These are phyloP conservation scores for Candida albicans DNA, from an alignment of 1,139 yeast genomes.

Conservation along the genomic window DNA sequence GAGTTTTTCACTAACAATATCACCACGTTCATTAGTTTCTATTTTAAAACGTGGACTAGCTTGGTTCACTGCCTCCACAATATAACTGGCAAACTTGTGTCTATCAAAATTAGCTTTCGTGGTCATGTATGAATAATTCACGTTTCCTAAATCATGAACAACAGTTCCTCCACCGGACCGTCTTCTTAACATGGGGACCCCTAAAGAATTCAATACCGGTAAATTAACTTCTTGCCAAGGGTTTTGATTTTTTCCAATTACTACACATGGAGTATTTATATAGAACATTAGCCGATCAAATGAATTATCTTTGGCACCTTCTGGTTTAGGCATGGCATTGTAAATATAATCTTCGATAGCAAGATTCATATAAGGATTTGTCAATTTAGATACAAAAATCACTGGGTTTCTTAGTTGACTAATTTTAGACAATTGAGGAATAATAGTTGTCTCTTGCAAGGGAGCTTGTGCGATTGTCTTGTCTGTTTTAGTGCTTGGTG, in stretches of 20 bases:
- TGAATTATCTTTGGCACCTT: constrained; percentile 11
- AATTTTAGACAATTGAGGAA: constrained; percentile 13
- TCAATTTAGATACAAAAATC: constrained; percentile 46
- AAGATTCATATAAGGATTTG: constrained; percentile 72
- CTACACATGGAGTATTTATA: constrained; percentile 79
- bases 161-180: constrained; percentile 97
- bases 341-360: constrained; percentile 84
- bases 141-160: constrained; percentile 91
- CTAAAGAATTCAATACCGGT: constrained; percentile 50
- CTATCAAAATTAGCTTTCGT: constrained; percentile 67
- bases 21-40: constrained; percentile 70
- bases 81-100: constrained; percentile 54
- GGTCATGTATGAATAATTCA: constrained; percentile 82
- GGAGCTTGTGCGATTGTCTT: no score
- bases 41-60: constrained; percentile 25
- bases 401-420: constrained; percentile 25
- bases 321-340: constrained; percentile 55
- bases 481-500: no score
- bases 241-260: constrained; percentile 94
- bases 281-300: constrained; percentile 61
- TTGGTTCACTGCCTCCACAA: constrained; percentile 52
- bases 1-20: constrained; percentile 50
- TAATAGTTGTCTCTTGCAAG: no score
- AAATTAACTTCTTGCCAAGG: constrained; percentile 88
- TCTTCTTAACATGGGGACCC: constrained; percentile 75